Conservation (phyloP, 2,329 filamentous ascomycete species). For the Madurella fahalii region DNA sequence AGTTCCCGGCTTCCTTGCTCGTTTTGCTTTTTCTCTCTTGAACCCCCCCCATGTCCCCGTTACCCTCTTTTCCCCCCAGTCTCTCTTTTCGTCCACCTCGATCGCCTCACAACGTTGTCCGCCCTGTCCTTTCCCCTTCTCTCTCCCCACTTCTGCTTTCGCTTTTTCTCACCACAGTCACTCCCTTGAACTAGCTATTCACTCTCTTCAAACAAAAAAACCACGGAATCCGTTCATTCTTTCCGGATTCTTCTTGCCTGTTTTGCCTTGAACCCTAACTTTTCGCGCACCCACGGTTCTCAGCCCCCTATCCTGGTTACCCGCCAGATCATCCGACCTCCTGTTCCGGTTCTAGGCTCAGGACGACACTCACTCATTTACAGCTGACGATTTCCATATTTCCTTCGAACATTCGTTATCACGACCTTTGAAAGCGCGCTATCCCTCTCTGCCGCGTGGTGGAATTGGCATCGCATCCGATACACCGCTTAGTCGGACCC, state of each 20-base stretch:
- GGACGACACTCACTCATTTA: slow-evolving; percentile 40
- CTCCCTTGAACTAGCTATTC: slow-evolving; percentile 43
- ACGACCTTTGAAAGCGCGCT: background rate
- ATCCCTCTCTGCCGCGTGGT: background rate
- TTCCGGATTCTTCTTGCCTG: slow-evolving; percentile 46
- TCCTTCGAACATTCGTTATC: slow-evolving; percentile 11
- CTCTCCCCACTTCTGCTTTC: slow-evolving; percentile 33
- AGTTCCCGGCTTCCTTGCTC: slow-evolving; percentile 9
- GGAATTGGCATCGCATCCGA: background rate
- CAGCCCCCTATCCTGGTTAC: slow-evolving; percentile 7
- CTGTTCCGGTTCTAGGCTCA: slow-evolving; percentile 23
- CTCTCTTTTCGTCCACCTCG: slow-evolving; percentile 28
- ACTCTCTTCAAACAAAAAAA: slow-evolving; percentile 32
- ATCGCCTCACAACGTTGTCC: slow-evolving; percentile 26
- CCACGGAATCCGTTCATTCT: slow-evolving; percentile 51
- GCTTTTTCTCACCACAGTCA: slow-evolving; percentile 47
- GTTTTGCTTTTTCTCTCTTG: slow-evolving; percentile 28
- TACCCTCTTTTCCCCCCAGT: slow-evolving; percentile 26
- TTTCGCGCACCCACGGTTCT: slow-evolving; percentile 1
- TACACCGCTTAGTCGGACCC: background rate
- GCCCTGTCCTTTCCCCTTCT: slow-evolving; percentile 19
- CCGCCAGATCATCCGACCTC: slow-evolving; percentile 19
- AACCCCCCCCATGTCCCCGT: slow-evolving; percentile 30
- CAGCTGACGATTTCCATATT: slow-evolving; percentile 16
- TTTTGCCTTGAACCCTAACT: slow-evolving; percentile 32